Conservation (phyloP, 2,329 filamentous ascomycete species). For the Hypoxylon sp. region DNA sequence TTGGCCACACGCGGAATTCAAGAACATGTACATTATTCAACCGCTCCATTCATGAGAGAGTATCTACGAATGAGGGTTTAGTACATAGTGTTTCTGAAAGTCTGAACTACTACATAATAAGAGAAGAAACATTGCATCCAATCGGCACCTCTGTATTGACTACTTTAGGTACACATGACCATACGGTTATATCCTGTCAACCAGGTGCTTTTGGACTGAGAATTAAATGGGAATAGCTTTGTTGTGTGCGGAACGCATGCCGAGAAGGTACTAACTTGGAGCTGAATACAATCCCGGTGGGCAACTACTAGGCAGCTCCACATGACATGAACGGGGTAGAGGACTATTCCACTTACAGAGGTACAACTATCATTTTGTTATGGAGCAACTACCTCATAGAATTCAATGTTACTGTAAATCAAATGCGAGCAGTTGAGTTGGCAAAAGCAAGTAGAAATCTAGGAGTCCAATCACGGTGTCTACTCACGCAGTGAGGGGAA, state of each 20-base stretch:
- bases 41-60: slow-evolving; percentile 1
- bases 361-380: background rate
- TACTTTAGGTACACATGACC: background rate
- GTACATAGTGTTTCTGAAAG: background rate
- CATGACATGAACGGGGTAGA: background rate
- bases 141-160: background rate
- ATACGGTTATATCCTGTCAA: background rate
- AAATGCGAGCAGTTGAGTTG: slow-evolving; percentile 6
- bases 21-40: slow-evolving; percentile 4
- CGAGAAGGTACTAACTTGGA: slow-evolving; percentile 18
- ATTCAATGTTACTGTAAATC: slow-evolving; percentile 5
- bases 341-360: slow-evolving; percentile 1
- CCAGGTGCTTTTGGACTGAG: background rate
- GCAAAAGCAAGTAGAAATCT: background rate
- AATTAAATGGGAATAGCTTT: slow-evolving; percentile 2
- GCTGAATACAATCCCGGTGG: slow-evolving; percentile 5
- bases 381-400: background rate
- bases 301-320: background rate
- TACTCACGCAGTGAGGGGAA: background rate
- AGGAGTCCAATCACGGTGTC: background rate
- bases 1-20: slow-evolving; percentile 20
- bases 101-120: background rate
- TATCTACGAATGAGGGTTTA: background rate
- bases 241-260: slow-evolving; percentile 24
- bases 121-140: background rate